Evolutionary conservation across 352 stramenopile genomes (phyloP), one percentile per base, ranked within the genome.

Genomic region (Phytopythium litorale): DNA sequence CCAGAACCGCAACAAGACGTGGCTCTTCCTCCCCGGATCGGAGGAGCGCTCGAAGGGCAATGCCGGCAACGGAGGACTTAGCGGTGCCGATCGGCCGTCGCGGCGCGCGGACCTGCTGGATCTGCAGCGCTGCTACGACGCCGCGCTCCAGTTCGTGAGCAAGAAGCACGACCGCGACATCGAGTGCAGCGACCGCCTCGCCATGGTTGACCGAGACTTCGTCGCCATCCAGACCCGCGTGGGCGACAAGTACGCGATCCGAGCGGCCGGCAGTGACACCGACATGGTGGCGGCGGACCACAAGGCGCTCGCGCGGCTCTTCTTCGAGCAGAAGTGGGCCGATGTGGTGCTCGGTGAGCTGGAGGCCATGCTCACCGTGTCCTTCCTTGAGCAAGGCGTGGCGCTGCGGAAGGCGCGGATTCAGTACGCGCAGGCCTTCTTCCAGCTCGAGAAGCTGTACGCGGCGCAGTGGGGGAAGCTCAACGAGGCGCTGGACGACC

Each of bases 301-400:
- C 32, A 76, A 75, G 18, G 38, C 59, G 0, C 73, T 97, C 4
- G 76, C 78, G 3, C 80, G 72, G 30, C 76, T 91, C 18, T 62
- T 97, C 9, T 97, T 96, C 38, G 84, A 91, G 55, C 88, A 97
- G 56, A 97, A 98, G 56, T 97, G 91, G 88, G 77, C 91, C 11
- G 89, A 98, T 58, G 64, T 97, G 4, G 68, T 94, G 19, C 66
- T 97, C 0, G 88, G 87, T 5, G 89, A 97, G 58, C 75, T 98
- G 1, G 83, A 94, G 54, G 77, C 76, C 4, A 96, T 97, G 83
- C 80, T 97, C 16, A 89, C 76, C 13, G 80, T 88, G 6, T 91
- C 86, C 0, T 98, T 96, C 49, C 66, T 98, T 0, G 89, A 97
- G 58, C 92, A 98, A 62, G 91, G 91, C 0, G 65, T 82, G 33